Base-by-base conservation (phyloP, 768 basidiomycete genomes). In the Tylopilus subfusipes region DNA sequence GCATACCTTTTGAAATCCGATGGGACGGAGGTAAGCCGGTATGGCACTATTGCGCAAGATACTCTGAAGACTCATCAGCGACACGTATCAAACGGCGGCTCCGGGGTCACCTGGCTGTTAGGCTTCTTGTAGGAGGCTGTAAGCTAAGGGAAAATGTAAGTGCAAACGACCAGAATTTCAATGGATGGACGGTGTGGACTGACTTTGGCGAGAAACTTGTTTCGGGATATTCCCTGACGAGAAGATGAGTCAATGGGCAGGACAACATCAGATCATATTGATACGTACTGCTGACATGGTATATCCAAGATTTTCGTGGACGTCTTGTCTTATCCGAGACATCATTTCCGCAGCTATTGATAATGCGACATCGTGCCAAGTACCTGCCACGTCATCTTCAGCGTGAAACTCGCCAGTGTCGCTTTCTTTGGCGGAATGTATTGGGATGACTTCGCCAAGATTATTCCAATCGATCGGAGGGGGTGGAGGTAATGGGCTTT, bases 121-220 rank as follows among this genome's bases (percentile, higher is more conserved):
- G 89, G 91, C 67, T 99, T 99, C 74, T 85, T 86, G 75, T 91
- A 93, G 1, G 92, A 96, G 9, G 94, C 93, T 34, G 84, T 82
- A 18, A 99, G 80, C 90, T 95, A 54, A 30, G 38, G 29, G 51
- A 13, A 18, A 19, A 50, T 24, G 54, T 60, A 58, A 45, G 19
- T 9, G 21, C 46, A 52, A 54, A 52, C 57, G 11, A 30, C 21
- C 25, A 27, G 18, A 13, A 8, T 16, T n/a, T 3, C 7, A n/a
- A 38, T 21, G 34, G 18, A 44, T 13, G 9, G 10, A 48, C 33
- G 46, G 24, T 19, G 48, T 64, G 46, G 51, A 48, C 64, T 29
- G 3, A 91, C 93, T 81, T 99, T 99, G 0, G 97, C 90, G 24
- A 98, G 77, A 62, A 95, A 95, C 69, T 98, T 97, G 66, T 96